Base-by-base conservation (phyloP, 2,329 filamentous ascomycete species). In the Ophiostoma himal-ulmi region DNA sequence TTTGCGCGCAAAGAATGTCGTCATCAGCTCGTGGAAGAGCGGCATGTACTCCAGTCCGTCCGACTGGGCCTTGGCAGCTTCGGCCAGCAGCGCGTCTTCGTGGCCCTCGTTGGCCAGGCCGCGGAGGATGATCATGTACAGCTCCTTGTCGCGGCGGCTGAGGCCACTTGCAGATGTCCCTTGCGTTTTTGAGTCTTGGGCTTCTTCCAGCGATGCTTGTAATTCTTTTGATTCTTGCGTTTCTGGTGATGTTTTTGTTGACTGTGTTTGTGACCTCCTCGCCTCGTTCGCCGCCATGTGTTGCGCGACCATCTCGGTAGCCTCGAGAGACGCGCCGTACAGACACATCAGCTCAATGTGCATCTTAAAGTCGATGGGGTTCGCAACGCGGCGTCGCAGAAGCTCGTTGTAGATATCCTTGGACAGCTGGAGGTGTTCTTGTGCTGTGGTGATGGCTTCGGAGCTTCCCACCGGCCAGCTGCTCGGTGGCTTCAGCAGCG, bases 61-160 rank as follows among this genome's bases (percentile, higher is more conserved):
- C 13, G 80, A 78, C 69, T 85, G 80, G 20, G 76, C 75, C 30
- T 72, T 74, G 60, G 71, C 69, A 52, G 54, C 76, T 3, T 88
- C 82, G n/a, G 83, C 78, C 57, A 88, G 74, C 70, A 93, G 80
- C 77, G 88, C 85, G 70, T 82, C 73, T 74, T 89, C 83, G 68
- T 85, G 83, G 54, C 84, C 82, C 75, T 92, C 86, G 72, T 79
- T 79, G 0, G 86, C 86, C 39, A 93, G 84, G 0, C 91, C 91
- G 26, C 80, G 80, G 34, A 91, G 77, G 13, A 91, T 80, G 1
- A 79, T 76, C 36, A 82, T 78, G 84, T 85, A 86, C 14, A 81
- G 78, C 39, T 77, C 76, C 68, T 75, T 79, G 67, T 73, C 72
- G 5, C 72, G 73, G n/a, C 72, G 71, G 26, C 62, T 54, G n/a